Evolutionary conservation across 306 rosid species (phyloP).

Genomic region (Quercus variabilis): DNA sequence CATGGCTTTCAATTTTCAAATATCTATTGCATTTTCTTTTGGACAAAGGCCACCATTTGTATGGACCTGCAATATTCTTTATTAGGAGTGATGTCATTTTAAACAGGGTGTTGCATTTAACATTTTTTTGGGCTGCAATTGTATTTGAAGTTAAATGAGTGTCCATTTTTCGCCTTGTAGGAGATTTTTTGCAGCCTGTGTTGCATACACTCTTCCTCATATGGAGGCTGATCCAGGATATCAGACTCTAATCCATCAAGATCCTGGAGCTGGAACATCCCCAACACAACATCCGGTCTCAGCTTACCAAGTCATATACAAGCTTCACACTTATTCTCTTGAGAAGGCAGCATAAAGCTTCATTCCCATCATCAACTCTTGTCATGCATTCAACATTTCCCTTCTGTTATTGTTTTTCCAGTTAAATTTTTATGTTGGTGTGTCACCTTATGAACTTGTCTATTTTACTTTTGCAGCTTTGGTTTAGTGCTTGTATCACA

Average conservation of each 20-base stretch:
- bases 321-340: constrained; percentile 68
- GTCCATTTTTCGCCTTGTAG: constrained; percentile 49
- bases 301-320: constrained; percentile 66
- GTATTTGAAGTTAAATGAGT: constrained; percentile 46
- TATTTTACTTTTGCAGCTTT: constrained; percentile 38
- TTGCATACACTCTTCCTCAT: constrained; percentile 48
- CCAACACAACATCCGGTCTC: constrained; percentile 75
- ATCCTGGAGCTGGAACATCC: constrained; percentile 56
- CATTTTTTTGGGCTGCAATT: constrained; percentile 5
- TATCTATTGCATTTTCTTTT: constrained; percentile 12
- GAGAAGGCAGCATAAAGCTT: constrained; percentile 64
- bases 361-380: constrained; percentile 12
- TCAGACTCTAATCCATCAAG: constrained; percentile 46
- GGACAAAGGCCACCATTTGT: background rate
- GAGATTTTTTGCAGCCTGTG: constrained; percentile 44
- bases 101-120: background rate
- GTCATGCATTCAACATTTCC: background rate
- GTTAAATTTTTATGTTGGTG: background rate
- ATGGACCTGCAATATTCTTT: background rate
- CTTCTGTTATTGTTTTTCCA: background rate
- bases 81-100: background rate
- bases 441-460: background rate
- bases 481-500: constrained; percentile 57
- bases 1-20: background rate
- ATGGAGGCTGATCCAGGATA: constrained; percentile 54